Base-by-base conservation (phyloP, 2,329 filamentous ascomycete genomes). In the Catunica adiposa region DNA sequence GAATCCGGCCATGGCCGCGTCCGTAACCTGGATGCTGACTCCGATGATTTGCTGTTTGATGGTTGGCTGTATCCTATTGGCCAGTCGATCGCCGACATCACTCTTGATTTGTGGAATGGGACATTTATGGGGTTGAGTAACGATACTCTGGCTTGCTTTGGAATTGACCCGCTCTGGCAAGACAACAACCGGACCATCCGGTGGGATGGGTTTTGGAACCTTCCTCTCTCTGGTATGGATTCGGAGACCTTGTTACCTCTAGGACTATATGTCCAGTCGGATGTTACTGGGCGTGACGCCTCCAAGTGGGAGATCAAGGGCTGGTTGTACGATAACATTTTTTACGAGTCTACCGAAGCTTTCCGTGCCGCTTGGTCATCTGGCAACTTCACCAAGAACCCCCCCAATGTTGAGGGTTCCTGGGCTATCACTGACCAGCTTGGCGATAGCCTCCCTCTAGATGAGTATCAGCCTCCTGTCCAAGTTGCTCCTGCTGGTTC, bases 1-100 rank as follows among this genome's bases (percentile, higher is more conserved):
- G 69, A 69, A 1, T n/a, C 20, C 2, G 66, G 62, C 6, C 67
- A 68, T 3, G 66, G 67, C 20, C 61, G 63, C 3, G 62, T 70
- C 2, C 63, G 68, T 8, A 65, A 63, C 52, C 64, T 67, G 3
- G 68, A 70, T 34, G 59, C 58, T 23, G 62, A 65, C 31, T 62
- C 66, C 14, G 57, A 60, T 38, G 66, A 66, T 11, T 59, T 69
- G 38, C 71, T 73, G 65, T 59, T 54, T 47, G 25, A 47, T 15
- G 55, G 51, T 3, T 59, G 55, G 58, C 51, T 59, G 40, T 59
- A 59, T 52, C 53, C 53, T 14, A 59, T 59, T 29, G 55, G 58
- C 26, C 64, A 67, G 2, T 71, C 72, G 51, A 70, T 75, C 56
- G 65, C 67, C 5, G 70, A 75, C 59, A 71, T 75, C 44, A 73